These are phyloP conservation scores for Didymosphaeria variabile DNA, from an alignment of 2,329 filamentous ascomycete genomes.

Conservation along the genomic window DNA sequence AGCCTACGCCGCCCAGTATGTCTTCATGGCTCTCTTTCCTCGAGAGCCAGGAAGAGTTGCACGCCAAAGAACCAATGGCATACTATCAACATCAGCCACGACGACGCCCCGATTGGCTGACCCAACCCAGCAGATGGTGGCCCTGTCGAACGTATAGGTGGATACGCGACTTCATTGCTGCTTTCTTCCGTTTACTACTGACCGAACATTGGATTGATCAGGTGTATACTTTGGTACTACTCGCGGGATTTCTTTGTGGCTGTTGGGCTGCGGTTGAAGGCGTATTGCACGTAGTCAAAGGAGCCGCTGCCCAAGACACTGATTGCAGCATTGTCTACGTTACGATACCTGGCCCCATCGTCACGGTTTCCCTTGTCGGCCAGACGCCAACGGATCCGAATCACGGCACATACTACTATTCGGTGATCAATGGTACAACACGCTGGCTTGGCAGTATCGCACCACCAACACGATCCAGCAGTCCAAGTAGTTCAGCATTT, in stretches of 20 bases:
- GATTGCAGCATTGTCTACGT: conserved; percentile 46
- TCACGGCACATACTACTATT: conserved; percentile 45
- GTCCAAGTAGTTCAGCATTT: conserved; percentile 16
- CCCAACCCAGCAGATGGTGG: conserved; percentile 28
- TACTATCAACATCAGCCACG: neutral
- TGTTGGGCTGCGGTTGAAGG: conserved; percentile 34
- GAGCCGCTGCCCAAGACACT: conserved; percentile 36
- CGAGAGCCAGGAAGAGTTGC: conserved; percentile 1
- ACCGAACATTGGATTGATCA: conserved; percentile 26
- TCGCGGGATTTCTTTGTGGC: conserved; percentile 21
- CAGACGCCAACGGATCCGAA: conserved; percentile 34
- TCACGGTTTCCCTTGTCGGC: conserved; percentile 44
- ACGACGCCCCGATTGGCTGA: conserved; percentile 12
- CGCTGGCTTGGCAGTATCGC: conserved; percentile 41
- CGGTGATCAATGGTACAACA: conserved; percentile 44
- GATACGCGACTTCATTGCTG: conserved; percentile 20
- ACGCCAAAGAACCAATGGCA: neutral
- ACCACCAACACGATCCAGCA: conserved; percentile 36
- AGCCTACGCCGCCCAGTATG: conserved; percentile 13
- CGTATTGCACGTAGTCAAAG: conserved; percentile 28
- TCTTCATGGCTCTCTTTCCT: conserved; percentile 12
- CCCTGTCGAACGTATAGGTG: conserved; percentile 31
- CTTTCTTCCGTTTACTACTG: conserved; percentile 20
- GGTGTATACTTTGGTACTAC: conserved; percentile 23
- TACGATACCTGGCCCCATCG: conserved; percentile 43